Base-by-base conservation (phyloP, 208 protist genomes). In the Leishmania gerbilli region DNA sequence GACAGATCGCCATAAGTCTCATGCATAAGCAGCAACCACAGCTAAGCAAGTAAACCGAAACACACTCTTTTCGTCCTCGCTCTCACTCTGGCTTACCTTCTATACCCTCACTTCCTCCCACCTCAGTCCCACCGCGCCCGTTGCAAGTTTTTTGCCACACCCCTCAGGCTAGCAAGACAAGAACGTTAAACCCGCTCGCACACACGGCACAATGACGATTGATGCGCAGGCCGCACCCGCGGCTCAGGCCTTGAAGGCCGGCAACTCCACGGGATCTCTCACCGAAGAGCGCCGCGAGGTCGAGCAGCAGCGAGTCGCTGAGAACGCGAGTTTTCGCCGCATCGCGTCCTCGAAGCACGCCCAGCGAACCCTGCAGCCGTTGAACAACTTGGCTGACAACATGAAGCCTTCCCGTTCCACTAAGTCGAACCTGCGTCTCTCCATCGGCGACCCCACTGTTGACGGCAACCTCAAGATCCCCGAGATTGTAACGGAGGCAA, bases 311-410 rank as follows among this genome's bases (percentile, higher is more conserved):
- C 81, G 69, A 42, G 37, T 56, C 1, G 67, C 71, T 21, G 71
- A 84, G 69, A 83, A 83, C 64, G 69, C 51, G 19, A n/a, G 31
- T 27, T 87, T 87, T 68, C 60, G 55, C 71, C 82, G 47, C 21
- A 83, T 96, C 17, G 27, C 49, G 4, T 45, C 83, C 15, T 94
- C 92, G 37, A 77, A 71, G 31, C 79, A 86, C 31, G 84, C 95
- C 11, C 87, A 88, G 55, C 74, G 82, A 34, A 97, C 93, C 15
- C 49, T 88, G 62, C 97, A 98, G 85, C 94, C 92, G 7, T 90
- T 98, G 56, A 92, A 95, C 75, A 71, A 88, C 19, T 83, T 98
- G 27, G 88, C 98, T 2, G 95, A 99, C 71, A 87, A 88, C n/a
- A 92, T 97, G 79, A 93, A 97, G 80, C 91, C 93, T 17, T 86